Evolutionary conservation across 2,329 filamentous ascomycete species (phyloP).

Genomic region (Aspergillus ibericus): DNA sequence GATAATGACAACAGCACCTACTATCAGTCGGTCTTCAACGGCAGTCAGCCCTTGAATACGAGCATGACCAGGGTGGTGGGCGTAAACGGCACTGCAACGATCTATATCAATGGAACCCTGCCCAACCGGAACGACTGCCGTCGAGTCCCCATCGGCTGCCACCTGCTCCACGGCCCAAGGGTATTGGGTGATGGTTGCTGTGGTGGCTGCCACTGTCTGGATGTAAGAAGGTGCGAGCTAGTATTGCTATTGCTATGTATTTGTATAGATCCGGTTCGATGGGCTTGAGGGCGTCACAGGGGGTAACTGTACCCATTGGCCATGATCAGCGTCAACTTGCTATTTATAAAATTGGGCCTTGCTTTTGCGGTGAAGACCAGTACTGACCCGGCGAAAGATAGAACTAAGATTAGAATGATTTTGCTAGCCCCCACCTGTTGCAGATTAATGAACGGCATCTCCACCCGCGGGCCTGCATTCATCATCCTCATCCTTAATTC

Average conservation of each 20-base stretch:
- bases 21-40: conserved; percentile 44
- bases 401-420: neutral
- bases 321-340: no score
- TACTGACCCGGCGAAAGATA: no score
- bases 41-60: conserved; percentile 41
- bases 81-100: conserved; percentile 45
- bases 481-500: neutral
- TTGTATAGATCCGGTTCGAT: no score
- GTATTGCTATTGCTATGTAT: no score
- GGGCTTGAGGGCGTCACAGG: no score
- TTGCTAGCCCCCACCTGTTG: neutral
- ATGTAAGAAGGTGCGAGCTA: neutral
- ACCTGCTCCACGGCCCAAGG: conserved; percentile 30
- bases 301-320: no score
- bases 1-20: conserved; percentile 47
- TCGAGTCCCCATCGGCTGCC: conserved; percentile 28
- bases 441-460: neutral
- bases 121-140: conserved; percentile 45
- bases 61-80: conserved; percentile 38
- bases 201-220: conserved; percentile 25
- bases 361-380: no score
- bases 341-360: no score
- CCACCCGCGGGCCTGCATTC: neutral
- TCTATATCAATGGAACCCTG: conserved; percentile 52
- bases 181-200: conserved; percentile 44